Conservation (phyloP, 2,329 filamentous ascomycete genomes). For the Fusarium cicatricum region DNA sequence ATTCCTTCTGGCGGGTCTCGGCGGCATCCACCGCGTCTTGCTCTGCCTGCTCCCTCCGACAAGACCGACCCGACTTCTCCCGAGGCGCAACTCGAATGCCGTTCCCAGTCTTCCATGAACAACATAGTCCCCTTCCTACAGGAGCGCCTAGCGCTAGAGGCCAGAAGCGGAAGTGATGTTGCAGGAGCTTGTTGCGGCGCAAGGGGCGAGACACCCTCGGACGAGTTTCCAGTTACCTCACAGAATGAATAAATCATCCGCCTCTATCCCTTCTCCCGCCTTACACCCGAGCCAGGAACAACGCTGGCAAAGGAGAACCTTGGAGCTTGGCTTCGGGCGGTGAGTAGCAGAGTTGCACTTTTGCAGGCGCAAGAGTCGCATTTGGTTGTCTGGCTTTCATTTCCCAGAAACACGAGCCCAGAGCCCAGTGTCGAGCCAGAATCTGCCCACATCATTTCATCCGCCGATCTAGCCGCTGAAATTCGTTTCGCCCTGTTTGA, state of each 20-base stretch:
- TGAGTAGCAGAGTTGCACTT: constrained; percentile 25
- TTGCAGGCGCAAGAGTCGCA: constrained; percentile 22
- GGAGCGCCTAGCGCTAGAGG: constrained; percentile 25
- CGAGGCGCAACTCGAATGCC: constrained; percentile 24
- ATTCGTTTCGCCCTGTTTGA: constrained; percentile 1
- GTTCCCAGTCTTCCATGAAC: constrained; percentile 22
- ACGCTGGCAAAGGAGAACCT: not conserved
- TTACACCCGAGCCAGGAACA: constrained; percentile 9
- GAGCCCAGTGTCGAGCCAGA: constrained; percentile 17
- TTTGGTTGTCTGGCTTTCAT: constrained; percentile 26
- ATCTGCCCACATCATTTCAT: constrained; percentile 18
- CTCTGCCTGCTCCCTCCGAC: constrained; percentile 26
- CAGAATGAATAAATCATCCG: constrained; percentile 33
- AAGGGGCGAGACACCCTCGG: constrained; percentile 15
- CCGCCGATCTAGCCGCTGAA: constrained; percentile 32
- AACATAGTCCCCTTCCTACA: constrained; percentile 25
- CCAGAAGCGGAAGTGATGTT: constrained; percentile 28
- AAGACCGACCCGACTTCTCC: constrained; percentile 30
- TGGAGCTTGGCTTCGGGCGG: constrained; percentile 27
- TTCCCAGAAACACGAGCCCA: constrained; percentile 28
- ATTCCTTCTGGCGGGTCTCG: constrained; percentile 17
- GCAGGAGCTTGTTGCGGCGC: constrained; percentile 29
- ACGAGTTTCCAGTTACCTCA: constrained; percentile 35
- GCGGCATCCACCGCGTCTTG: constrained; percentile 9
- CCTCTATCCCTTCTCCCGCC: not conserved